Conservation (phyloP, 2,329 filamentous ascomycete species). For the Aspergillus japonicus region DNA sequence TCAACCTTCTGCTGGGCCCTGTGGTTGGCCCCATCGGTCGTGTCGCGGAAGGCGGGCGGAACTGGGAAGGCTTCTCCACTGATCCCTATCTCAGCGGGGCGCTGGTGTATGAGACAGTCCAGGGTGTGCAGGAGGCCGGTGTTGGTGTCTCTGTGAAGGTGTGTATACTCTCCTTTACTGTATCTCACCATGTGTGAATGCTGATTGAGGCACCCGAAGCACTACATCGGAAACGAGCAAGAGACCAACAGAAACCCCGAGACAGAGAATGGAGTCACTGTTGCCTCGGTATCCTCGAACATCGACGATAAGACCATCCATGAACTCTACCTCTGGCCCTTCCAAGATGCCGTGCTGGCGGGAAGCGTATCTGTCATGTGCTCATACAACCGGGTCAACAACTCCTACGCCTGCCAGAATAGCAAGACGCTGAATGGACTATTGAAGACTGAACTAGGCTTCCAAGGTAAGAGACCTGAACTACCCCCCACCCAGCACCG, state of each 20-base stretch:
- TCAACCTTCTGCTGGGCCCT: conserved; percentile 73
- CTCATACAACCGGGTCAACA: conserved; percentile 71
- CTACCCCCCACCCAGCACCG: not conserved
- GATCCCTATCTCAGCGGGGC: conserved; percentile 75
- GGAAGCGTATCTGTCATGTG: conserved; percentile 70
- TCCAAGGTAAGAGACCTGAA: conserved; percentile 53
- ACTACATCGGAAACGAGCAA: conserved; percentile 73
- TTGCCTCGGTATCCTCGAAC: conserved; percentile 60
- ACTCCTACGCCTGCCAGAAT: conserved; percentile 67
- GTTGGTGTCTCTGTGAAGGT: conserved; percentile 76
- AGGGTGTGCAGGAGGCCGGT: conserved; percentile 77
- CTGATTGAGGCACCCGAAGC: conserved; percentile 34
- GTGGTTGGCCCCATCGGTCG: conserved; percentile 73
- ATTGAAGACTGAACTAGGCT: conserved; percentile 73
- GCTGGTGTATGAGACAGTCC: conserved; percentile 69
- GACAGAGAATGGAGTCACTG: conserved; percentile 60
- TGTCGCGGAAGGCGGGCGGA: conserved; percentile 64
- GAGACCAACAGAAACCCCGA: conserved; percentile 65
- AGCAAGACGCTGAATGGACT: conserved; percentile 59
- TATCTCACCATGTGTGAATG: not conserved
- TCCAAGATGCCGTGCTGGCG: conserved; percentile 65
- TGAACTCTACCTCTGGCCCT: conserved; percentile 66
- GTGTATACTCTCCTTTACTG: not conserved
- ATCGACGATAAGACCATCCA: conserved; percentile 64
- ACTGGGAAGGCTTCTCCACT: conserved; percentile 67